A percentile compares a stretch with the other conserved stretches of the same genome.
These are phyloP conservation scores for Arthrobotrys megalospora DNA, from an alignment of 2,329 filamentous ascomycete genomes.

Conservation along the genomic window DNA sequence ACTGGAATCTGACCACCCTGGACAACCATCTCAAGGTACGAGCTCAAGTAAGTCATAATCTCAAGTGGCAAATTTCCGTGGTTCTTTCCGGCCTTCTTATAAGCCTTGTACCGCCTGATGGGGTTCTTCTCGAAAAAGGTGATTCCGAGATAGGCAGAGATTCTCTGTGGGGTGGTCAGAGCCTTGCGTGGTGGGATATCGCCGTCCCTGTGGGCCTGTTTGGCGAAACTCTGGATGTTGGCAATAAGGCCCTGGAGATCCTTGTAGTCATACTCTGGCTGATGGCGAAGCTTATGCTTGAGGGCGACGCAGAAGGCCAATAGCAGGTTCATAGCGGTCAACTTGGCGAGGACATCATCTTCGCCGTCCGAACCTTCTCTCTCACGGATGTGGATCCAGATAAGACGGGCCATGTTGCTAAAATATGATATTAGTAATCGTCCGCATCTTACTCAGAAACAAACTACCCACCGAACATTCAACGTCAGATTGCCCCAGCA, in stretches of 20 bases:
- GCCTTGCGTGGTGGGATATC: conserved; percentile 68
- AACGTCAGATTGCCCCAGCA: conserved; percentile 75
- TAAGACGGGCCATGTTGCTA: conserved; percentile 76
- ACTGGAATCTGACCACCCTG: conserved; percentile 73
- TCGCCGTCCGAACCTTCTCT: conserved; percentile 74
- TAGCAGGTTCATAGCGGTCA: conserved; percentile 81
- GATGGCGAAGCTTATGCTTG: conserved; percentile 87
- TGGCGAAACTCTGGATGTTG: conserved; percentile 83
- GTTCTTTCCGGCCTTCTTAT: conserved; percentile 73
- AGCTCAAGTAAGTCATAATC: conserved; percentile 80
- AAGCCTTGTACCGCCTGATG: conserved; percentile 81
- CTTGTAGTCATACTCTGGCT: conserved; percentile 83
- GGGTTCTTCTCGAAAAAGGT: conserved; percentile 84
- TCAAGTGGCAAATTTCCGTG: conserved; percentile 88
- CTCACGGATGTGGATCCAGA: conserved; percentile 84
- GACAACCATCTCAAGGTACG: conserved; percentile 77
- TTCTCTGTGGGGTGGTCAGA: conserved; percentile 72
- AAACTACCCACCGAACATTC: conserved; percentile 65
- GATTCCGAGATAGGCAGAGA: conserved; percentile 81
- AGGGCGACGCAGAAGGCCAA: conserved; percentile 82
- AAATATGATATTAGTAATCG: conserved; percentile 9
- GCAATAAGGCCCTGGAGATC: conserved; percentile 79
- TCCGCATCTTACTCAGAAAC: not conserved
- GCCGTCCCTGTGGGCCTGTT: conserved; percentile 67
- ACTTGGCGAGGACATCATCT: conserved; percentile 78